These are phyloP conservation scores for Euphorbia schlechtendalii DNA, from an alignment of 441 rosid species.

Conservation along the genomic window DNA sequence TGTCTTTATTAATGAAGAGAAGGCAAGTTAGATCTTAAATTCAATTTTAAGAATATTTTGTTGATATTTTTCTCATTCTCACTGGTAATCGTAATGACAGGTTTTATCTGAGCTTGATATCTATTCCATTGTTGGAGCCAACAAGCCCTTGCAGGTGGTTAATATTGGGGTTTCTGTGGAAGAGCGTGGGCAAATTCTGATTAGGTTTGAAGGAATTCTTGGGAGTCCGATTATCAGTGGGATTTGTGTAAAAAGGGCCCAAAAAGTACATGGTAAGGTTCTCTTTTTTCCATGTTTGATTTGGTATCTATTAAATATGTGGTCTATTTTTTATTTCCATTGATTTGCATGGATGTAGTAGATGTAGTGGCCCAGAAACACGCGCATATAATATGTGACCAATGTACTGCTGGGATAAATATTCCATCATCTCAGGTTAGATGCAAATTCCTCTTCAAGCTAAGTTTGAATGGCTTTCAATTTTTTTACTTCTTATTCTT, in stretches of 20 bases:
- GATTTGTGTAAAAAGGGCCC: constrained; percentile 56
- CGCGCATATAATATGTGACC: constrained; percentile 50
- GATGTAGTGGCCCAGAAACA: constrained; percentile 13
- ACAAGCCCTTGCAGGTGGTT: constrained; percentile 61
- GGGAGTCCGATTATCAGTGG: constrained; percentile 77
- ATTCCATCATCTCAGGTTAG: constrained; percentile 55
- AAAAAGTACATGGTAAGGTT: constrained; percentile 35
- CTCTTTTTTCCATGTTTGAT: constrained; percentile 1
- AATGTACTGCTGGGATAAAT: constrained; percentile 54
- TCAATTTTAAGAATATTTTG: not conserved
- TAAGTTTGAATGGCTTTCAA: not conserved
- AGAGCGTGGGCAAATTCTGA: constrained; percentile 41
- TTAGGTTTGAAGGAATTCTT: constrained; percentile 60
- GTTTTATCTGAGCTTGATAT: constrained; percentile 69
- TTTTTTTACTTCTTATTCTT: constrained; percentile 18
- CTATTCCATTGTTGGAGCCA: constrained; percentile 64
- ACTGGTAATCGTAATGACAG: constrained; percentile 30
- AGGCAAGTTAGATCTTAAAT: constrained; percentile 34
- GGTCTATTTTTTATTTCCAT: not conserved
- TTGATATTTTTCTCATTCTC: not conserved
- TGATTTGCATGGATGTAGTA: constrained; percentile 6
- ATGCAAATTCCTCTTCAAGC: constrained; percentile 2
- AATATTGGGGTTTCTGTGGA: constrained; percentile 46
- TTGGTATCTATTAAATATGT: too few species aligned
- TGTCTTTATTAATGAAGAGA: constrained; percentile 77